These are phyloP conservation scores for Xylaria intraflava DNA, from an alignment of 495 filamentous ascomycete genomes.

Conservation along the genomic window DNA sequence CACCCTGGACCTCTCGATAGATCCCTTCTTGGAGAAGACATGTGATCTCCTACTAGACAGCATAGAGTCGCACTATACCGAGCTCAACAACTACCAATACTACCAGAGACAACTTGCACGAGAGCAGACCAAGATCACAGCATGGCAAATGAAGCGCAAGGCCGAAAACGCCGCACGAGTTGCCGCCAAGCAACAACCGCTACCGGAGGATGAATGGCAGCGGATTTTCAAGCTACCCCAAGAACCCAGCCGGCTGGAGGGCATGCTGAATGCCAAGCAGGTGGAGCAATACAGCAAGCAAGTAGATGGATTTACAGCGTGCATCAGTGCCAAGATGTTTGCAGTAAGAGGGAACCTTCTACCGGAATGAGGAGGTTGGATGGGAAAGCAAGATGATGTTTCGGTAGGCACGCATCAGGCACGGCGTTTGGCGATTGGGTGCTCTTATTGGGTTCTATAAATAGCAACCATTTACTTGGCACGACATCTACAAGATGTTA, in stretches of 20 bases:
- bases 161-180: constrained; percentile 80
- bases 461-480: constrained; percentile 10
- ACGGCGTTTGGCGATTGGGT: constrained; percentile 27
- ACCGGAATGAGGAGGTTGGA: constrained; percentile 33
- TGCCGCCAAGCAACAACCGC: constrained; percentile 76
- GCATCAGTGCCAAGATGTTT: constrained; percentile 94
- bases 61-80: constrained; percentile 95
- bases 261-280: constrained; percentile 85
- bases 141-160: constrained; percentile 94
- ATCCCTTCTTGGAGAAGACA: constrained; percentile 98
- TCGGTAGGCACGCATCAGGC: constrained; percentile 27
- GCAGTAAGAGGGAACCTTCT: constrained; percentile 72
- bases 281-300: constrained; percentile 98
- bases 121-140: constrained; percentile 91
- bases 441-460: constrained; percentile 24
- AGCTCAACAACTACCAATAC: constrained; percentile 98
- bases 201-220: constrained; percentile 98
- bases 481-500: constrained; percentile 1
- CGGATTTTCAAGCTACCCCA: constrained; percentile 93
- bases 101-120: constrained; percentile 92
- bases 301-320: constrained; percentile 92
- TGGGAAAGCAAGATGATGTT: constrained; percentile 15
- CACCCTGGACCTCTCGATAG: constrained; percentile 82
- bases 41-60: constrained; percentile 91
- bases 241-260: constrained; percentile 88